Evolutionary conservation across 1,284 basidiomycete species (phyloP), one percentile per base, ranked within the genome.

Genomic region (Xerocomus nothofagi): DNA sequence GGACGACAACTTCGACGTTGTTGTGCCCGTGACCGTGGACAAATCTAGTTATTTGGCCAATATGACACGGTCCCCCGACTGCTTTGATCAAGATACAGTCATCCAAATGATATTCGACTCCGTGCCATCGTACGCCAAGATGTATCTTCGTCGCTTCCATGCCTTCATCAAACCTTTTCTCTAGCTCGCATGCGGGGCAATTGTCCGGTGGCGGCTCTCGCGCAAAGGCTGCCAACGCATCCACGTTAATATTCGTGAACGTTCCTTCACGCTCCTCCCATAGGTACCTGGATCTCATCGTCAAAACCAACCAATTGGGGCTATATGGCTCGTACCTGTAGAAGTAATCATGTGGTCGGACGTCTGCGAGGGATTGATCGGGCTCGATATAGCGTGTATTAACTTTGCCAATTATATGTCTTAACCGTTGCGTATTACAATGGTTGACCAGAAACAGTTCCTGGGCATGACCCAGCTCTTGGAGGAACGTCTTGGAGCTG

Each of bases 371-470:
- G 42, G 56, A 48, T 18, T 50, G 44, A 20, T 43, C 49, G 0
- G 57, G 54, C 36, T 57, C 41, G n/a, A 60, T 57, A 37, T 70
- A 63, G 38, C 73, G 72, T 3, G 80, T 76, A 2, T 53, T 55
- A 2, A 79, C 71, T 57, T 76, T 82, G 3, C 70, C 76, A 0
- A 75, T 60, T 32, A 87, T 69, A 0, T 60, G 52, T 0, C 59
- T 50, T 18, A 82, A 53, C 4, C 62, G 47, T 5, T 80, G 57
- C 15, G 71, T 59, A 38, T 75, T 73, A 54, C 88, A 91, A 1
- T 75, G 58, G 4, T 80, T 64, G 24, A 75, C 76, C 4, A 85
- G 64, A 58, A 84, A 88, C 0, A 91, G 61, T 56, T 90, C 86
- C 49, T 82, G 82, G 0, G 78, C 70, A 53, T 84, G 69, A 0